A percentile compares a stretch with the other conserved stretches of the same genome.
Evolutionary conservation across 164 flowering plant genomes (phyloP).

Genomic region (Litsea cubeba): DNA sequence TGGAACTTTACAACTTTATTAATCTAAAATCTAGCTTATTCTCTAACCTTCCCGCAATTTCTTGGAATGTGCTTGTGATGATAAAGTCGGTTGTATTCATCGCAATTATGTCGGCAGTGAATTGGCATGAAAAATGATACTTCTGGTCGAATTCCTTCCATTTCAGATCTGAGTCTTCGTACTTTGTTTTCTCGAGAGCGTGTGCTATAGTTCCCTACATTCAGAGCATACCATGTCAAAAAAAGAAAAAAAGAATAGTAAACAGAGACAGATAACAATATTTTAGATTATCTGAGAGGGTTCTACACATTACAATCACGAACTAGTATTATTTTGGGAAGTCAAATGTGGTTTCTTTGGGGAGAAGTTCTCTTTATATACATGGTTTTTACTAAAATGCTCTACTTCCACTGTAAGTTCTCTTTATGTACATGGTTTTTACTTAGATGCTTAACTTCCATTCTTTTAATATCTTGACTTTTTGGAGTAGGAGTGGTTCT

Average conservation of each 20-base stretch:
- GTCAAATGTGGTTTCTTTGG: too few relatives aligned
- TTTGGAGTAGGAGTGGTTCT: too few relatives aligned
- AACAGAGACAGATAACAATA: background rate
- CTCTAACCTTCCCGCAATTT: conserved; percentile 89
- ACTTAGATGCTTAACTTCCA: too few relatives aligned
- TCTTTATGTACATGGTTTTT: too few relatives aligned
- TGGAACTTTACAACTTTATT: background rate
- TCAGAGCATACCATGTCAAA: background rate
- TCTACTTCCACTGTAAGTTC: too few relatives aligned
- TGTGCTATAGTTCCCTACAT: conserved; percentile 90
- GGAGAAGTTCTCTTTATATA: too few relatives aligned
- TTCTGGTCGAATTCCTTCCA: conserved; percentile 81
- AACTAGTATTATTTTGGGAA: too few relatives aligned
- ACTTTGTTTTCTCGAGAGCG: conserved; percentile 96
- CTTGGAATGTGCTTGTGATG: conserved; percentile 96
- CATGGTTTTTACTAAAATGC: too few relatives aligned
- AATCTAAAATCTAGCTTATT: background rate
- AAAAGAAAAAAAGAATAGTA: background rate
- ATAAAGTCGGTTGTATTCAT: conserved; percentile 93
- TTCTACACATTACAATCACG: background rate
- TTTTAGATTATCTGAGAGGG: background rate
- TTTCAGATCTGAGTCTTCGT: conserved; percentile 83
- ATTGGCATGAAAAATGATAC: conserved; percentile 95
- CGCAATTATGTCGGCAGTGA: conserved; percentile 82
- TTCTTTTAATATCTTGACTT: too few relatives aligned